phyloP scores from a whole-genome alignment of 352 stramenopile genomes.

The Phytopythium vexans region DNA sequence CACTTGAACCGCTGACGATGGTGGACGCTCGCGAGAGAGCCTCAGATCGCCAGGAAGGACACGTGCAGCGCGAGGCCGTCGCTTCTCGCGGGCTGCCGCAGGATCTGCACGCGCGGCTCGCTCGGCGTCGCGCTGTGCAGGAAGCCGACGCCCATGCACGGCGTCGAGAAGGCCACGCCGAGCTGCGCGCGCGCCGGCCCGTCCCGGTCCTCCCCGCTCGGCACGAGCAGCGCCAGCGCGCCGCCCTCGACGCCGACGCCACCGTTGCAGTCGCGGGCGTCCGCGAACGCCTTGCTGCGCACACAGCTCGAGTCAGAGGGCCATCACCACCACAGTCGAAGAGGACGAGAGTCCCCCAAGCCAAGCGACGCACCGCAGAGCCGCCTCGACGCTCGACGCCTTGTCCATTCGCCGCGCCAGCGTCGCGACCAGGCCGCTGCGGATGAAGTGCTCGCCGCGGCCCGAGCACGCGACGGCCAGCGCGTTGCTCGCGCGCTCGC shows the following conservation, averaged over 20 bases:
- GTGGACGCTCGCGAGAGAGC: too few species aligned
- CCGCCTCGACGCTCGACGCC: constrained; percentile 20
- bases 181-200: constrained; percentile 28
- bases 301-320: background rate
- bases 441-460: constrained; percentile 69
- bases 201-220: background rate
- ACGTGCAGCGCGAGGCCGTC: constrained; percentile 19
- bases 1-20: too few species aligned
- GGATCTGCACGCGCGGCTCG: constrained; percentile 40
- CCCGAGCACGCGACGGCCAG: constrained; percentile 58
- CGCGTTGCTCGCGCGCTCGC: constrained; percentile 15
- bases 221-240: constrained; percentile 31
- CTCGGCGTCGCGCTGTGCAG: constrained; percentile 16
- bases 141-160: constrained; percentile 65
- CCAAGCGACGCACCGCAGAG: constrained; percentile 12
- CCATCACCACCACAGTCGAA: background rate
- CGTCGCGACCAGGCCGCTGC: constrained; percentile 28
- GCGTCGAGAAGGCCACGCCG: constrained; percentile 57
- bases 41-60: constrained; percentile 14
- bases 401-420: constrained; percentile 30
- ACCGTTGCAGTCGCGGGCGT: constrained; percentile 28
- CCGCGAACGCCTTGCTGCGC: constrained; percentile 24
- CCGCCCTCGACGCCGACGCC: constrained; percentile 49
- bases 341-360: background rate
- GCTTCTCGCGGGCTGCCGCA: constrained; percentile 26